Base-by-base conservation (phyloP, 495 filamentous ascomycete genomes). In the Sordaria brevicollis region DNA sequence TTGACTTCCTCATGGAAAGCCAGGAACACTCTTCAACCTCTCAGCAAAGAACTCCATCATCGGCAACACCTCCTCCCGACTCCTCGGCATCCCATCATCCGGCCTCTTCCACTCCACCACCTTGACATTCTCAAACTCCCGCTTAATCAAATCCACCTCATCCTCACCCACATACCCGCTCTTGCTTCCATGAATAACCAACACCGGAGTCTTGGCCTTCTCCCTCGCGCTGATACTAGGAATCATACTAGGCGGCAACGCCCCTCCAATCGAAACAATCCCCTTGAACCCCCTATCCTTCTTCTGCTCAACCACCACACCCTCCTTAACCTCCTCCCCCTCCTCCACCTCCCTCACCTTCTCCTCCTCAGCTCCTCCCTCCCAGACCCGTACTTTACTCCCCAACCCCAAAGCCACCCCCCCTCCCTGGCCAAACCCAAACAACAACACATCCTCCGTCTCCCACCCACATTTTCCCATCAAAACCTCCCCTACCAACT, bases 41-140 rank as follows among this genome's bases (percentile, higher is more conserved):
- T 91, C 84, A 0, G 90, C 92, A 76, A 97, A 91, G 80, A 97
- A 99, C 75, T 88, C 85, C 94, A 99, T 97, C 65, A 97, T 87
- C 3, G 95, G 94, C 71, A 92, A 71, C 88, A 95, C 93, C 85
- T 99, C 94, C 25, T 97, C 93, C 67, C 89, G 82, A 77, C 83
- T 92, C 70, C 81, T 79, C 29, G 93, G 92, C 95, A 97, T 97
- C 9, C 86, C 86, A 82, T 97, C 95, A 10, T 90, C 92, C 13
- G 74, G 75, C 77, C 89, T 87, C 70, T 73, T 79, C 91, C 95
- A 99, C 75, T 87, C 86, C 68, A 88, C 87, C 71, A 93, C 82
- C 79, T 92, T 87, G 17, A 94, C 89, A 74, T 86, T 83, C 73
- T 86, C 83, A 81, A 97, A 99, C 38, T 86, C 84, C 37, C 82